A percentile compares a stretch with the other conserved stretches of the same genome.
phyloP scores from a whole-genome alignment of 257 asterid species.

The Linderniella brevidens region DNA sequence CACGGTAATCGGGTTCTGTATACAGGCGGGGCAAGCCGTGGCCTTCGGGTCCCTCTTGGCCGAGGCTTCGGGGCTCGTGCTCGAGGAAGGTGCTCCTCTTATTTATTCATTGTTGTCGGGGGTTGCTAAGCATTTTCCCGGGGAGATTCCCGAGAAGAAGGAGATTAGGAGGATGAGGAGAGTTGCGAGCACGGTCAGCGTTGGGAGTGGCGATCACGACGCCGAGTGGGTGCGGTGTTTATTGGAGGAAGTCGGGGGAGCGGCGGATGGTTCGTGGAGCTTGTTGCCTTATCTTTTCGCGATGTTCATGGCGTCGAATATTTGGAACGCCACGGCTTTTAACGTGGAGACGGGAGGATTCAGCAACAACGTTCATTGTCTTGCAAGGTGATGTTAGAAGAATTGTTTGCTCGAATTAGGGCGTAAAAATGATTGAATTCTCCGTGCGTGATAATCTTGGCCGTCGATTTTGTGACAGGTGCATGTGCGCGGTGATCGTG shows the following conservation, averaged over 20 bases:
- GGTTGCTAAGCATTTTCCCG: slow-evolving; percentile 64
- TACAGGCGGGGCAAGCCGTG: slow-evolving; percentile 92
- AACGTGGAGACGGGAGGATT: slow-evolving; percentile 90
- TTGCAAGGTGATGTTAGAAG: slow-evolving; percentile 47
- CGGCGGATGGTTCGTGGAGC: slow-evolving; percentile 90
- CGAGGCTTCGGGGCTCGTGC: slow-evolving; percentile 72
- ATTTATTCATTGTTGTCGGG: slow-evolving; percentile 76
- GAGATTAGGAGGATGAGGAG: slow-evolving; percentile 84
- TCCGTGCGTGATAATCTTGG: background rate
- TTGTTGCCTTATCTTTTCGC: slow-evolving; percentile 87
- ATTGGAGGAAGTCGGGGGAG: slow-evolving; percentile 85
- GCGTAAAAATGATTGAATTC: too few relatives aligned
- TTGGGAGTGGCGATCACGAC: slow-evolving; percentile 62
- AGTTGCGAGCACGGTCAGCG: slow-evolving; percentile 59
- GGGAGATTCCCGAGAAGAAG: slow-evolving; percentile 73
- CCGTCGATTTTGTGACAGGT: slow-evolving; percentile 28
- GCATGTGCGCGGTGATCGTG: slow-evolving; percentile 77
- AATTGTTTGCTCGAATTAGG: too few relatives aligned
- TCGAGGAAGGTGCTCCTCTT: slow-evolving; percentile 85
- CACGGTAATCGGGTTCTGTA: slow-evolving; percentile 84
- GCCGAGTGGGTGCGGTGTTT: slow-evolving; percentile 80
- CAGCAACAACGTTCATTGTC: slow-evolving; percentile 81
- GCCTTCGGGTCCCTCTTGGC: slow-evolving; percentile 74
- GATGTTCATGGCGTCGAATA: slow-evolving; percentile 64
- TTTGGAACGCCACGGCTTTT: slow-evolving; percentile 84